Evolutionary conservation across 2,329 filamentous ascomycete genomes (phyloP).

Genomic region (Phyllosticta citriasiana): DNA sequence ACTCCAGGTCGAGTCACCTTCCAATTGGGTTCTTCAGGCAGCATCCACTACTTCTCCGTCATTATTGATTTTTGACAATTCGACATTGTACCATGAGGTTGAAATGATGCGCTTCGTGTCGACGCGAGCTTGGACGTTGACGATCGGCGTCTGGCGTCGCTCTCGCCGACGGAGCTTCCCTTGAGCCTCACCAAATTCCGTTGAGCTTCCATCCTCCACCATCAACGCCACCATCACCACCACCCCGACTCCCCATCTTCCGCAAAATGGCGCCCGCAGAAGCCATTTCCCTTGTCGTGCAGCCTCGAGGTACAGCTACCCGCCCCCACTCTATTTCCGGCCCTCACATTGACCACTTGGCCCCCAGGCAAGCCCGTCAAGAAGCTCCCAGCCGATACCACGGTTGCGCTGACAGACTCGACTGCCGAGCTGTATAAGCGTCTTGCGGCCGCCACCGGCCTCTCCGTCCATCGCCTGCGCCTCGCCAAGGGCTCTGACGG

Average conservation of each 20-base stretch:
- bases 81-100: background rate
- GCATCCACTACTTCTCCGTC: background rate
- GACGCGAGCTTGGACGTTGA: background rate
- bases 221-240: background rate
- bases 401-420: constrained; percentile 41
- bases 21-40: background rate
- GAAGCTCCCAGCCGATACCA: constrained; percentile 47
- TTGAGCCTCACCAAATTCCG: background rate
- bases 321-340: background rate
- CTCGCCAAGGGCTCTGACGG: constrained; percentile 57
- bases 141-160: background rate
- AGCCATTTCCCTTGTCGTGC: constrained; percentile 33
- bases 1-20: background rate
- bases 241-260: background rate
- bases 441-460: constrained; percentile 44
- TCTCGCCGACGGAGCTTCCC: background rate
- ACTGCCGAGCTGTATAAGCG: constrained; percentile 47
- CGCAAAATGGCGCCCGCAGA: constrained; percentile 30
- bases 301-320: constrained; percentile 32
- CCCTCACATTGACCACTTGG: constrained; percentile 2
- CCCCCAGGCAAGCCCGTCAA: constrained; percentile 50
- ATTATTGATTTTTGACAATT: background rate
- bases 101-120: background rate
- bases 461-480: constrained; percentile 50
- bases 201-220: background rate